Base-by-base conservation (phyloP, 371 early-diverging fungal species). In the Cladochytrium tenue region DNA sequence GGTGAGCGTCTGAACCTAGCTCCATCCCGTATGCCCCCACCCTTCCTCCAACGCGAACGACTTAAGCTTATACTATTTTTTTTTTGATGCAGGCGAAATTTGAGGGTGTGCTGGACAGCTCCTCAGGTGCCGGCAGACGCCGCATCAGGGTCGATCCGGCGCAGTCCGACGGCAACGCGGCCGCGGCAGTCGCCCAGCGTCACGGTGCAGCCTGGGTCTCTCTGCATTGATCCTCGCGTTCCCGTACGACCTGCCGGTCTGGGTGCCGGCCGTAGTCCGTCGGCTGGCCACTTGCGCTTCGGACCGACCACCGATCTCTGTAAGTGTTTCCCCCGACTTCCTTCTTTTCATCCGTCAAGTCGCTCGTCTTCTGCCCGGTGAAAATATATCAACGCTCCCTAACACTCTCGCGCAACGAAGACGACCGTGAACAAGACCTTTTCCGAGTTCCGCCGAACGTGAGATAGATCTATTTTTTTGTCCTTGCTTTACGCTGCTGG, bases 141-240 rank as follows among this genome's bases (percentile, higher is more conserved):
- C n/a, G n/a, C 59, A 32, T 10, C 82, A 20, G 80, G 77, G 53
- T 78, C 76, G 32, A 60, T 80, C 25, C 30, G 23, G 60, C 50
- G 0, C 35, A 28, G 17, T 4, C 64, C 20, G 20, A 25, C 3
- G 34, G 57, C 57, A 28, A 56, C n/a, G n/a, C n/a, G n/a, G n/a
- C n/a, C n/a, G n/a, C n/a, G n/a, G n/a, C n/a, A n/a, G n/a, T n/a
- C n/a, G n/a, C n/a, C n/a, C n/a, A n/a, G 34, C 88, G 94, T 15
- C 96, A 95, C 76, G 90, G 93, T 0, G 94, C 91, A 30, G 94
- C 13, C 81, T 95, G 58, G 96, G 95, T 0, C 73, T 96, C n/a
- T 85, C 92, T 17, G 87, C 91, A 3, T 75, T 96, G 25, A 80
- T 95, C 2, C 84, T 87, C 61, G 94, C 95, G 1, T 95, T 93